Evolutionary conservation across 805 yeast species (phyloP), one percentile per base, ranked within the genome.

Genomic region (Lachancea dasiensis): DNA sequence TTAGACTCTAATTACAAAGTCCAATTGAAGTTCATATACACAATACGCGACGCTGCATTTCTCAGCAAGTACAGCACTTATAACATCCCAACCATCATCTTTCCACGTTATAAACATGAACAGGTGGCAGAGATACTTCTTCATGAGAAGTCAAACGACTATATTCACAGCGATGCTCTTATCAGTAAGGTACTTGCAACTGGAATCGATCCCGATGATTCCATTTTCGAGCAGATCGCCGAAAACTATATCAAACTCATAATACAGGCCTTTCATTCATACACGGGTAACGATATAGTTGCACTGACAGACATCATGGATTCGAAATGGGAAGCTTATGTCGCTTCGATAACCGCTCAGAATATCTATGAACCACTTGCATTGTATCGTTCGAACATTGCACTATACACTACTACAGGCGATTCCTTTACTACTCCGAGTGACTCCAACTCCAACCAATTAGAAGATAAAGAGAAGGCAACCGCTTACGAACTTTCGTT

Each of bases 401-500:
- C 49, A 8, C 39, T 64, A 7, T 59, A 65, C 38, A 31, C 41
- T 5, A 41, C 52, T 3, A 60, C 69, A 2, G 63, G 61, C 21
- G 65, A 54, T 40, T 58, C 64, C 3, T 46, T 64, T 6, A 40
- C 40, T 14, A 46, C 42, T 6, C 41, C 40, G 3, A 40, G 43
- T 4, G 45, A 38, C 1, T 25, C 30, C 2, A 44, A 41, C 4
- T n/a, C n/a, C n/a, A n/a, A n/a, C n/a, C n/a, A n/a, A n/a, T n/a
- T n/a, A n/a, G 40, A 45, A 5, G 42, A 41, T 2, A 44, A 36
- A 3, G 33, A 29, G 3, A 15, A 23, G 6, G 27, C 34, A n/a
- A 34, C 38, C 11, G 47, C 58, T 1, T 58, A 68, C 36, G 80
- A 78, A 46, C 61, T 84, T 28, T 77, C 89, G 0, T 54, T 52